phyloP scores from a whole-genome alignment of 768 basidiomycete species.

The Termitomyces sp. region DNA sequence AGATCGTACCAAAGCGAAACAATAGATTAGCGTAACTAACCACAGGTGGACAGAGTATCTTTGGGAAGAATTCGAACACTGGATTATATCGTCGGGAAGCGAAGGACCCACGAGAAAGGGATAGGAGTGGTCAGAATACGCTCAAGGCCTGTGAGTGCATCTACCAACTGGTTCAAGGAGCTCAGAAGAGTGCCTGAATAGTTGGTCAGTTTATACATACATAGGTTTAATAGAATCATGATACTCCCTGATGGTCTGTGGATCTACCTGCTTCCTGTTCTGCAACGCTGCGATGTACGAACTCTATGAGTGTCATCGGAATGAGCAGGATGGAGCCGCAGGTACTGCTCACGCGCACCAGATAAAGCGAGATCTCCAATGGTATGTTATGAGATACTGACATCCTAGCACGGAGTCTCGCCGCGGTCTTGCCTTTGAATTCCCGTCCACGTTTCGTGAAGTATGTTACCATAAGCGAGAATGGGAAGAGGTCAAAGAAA shows the following conservation, averaged over 20 bases:
- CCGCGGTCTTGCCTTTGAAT: conserved; percentile 60
- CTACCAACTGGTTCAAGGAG: conserved; percentile 51
- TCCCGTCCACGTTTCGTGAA: conserved; percentile 43
- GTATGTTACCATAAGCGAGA: conserved; percentile 49
- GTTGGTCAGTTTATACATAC: not conserved
- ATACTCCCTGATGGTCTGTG: conserved; percentile 54
- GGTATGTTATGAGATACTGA: conserved; percentile 57
- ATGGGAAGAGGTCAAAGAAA: conserved; percentile 63
- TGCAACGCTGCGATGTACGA: conserved; percentile 64
- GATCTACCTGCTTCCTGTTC: conserved; percentile 47
- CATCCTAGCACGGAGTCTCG: conserved; percentile 46
- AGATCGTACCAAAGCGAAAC: conserved; percentile 47
- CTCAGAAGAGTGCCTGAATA: conserved; percentile 38
- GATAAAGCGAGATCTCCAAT: conserved; percentile 62
- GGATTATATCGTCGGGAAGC: not conserved
- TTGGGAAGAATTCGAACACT: not conserved
- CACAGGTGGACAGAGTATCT: conserved; percentile 69
- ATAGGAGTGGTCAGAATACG: conserved; percentile 73
- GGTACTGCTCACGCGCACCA: conserved; percentile 32
- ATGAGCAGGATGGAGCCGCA: no score
- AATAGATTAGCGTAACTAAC: conserved; percentile 58
- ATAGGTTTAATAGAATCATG: not conserved
- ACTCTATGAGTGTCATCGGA: conserved; percentile 33
- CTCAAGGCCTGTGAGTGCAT: conserved; percentile 64
- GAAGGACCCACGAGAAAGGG: conserved; percentile 55